Evolutionary conservation across 192 early-diverging fungal genomes (phyloP).

Genomic region (Rhizophlyctis rosea): DNA sequence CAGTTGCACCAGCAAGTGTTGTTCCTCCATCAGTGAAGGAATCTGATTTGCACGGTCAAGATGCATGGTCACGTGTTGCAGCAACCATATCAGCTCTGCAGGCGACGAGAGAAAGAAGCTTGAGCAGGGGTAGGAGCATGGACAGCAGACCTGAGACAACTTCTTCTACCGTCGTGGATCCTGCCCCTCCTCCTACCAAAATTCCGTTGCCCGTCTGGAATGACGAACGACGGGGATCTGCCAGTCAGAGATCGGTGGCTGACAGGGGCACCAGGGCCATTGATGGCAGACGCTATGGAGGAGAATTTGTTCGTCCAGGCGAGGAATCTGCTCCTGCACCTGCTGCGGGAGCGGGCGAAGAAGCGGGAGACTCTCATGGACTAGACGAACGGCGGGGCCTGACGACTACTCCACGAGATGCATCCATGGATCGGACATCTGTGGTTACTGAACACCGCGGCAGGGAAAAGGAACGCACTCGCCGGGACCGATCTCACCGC

Average conservation of each 20-base stretch:
- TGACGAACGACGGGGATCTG: neutral
- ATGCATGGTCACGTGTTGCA: neutral
- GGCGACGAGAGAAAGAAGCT: neutral
- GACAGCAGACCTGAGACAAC: neutral
- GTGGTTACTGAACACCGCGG: neutral
- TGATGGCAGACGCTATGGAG: neutral
- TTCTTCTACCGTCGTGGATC: neutral
- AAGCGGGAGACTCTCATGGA: neutral
- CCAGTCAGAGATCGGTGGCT: neutral
- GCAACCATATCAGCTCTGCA: neutral
- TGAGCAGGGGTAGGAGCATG: neutral
- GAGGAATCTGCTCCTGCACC: neutral
- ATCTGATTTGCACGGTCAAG: no score
- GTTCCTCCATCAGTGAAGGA: no score
- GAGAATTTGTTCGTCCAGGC: neutral
- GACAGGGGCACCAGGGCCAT: neutral
- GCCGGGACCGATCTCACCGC: neutral
- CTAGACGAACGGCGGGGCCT: no score
- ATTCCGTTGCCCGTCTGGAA: neutral
- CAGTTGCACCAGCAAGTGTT: no score
- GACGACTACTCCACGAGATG: neutral
- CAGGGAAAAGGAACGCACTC: neutral
- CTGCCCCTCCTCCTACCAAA: neutral
- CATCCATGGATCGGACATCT: neutral
- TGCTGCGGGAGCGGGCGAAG: neutral